Evolutionary conservation across 2,329 filamentous ascomycete genomes (phyloP), one percentile per base, ranked within the genome.

Genomic region (Cordyceps militaris): DNA sequence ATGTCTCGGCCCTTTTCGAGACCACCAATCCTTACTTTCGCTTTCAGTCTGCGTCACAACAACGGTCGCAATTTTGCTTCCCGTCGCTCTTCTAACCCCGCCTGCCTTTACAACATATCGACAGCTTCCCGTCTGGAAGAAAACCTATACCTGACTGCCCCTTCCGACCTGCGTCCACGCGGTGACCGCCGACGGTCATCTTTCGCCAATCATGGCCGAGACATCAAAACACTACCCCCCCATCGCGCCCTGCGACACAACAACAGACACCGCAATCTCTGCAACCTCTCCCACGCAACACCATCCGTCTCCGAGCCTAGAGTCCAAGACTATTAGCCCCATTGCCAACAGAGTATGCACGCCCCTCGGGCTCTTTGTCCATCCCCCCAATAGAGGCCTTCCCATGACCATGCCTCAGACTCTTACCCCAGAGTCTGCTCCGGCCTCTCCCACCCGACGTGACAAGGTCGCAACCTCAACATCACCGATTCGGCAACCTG

Each of bases 281-380:
- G 11, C 16, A 14, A 26, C 43, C 21, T 26, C 14, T 3, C 14
- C 8, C 11, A 26, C 24, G 24, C 47, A 42, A 28, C 6, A 26
- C 26, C n/a, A 30, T 9, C 34, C 26, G 19, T 43, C 26, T 14
- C 28, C 30, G 2, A 5, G 43, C 14, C 13, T 28, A 5, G 46
- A 50, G 13, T 13, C 57, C 34, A 56, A 49, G 24, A 51, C 57
- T 6, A 8, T 26, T 19, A 60, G 56, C 19, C 51, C 61, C n/a
- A 58, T 64, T 50, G 55, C 57, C 32, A 56, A 63, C 21, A 61
- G 63, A 40, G 62, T 60, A 43, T 62, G 60, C 50, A 63, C 63
- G 16, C 63, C 63, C 2, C 43, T 65, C 5, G 56, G 59, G n/a
- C 59, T 64, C n/a, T 60, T 63, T 21, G 21, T 61, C 46, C 56